A percentile compares a stretch with the other conserved stretches of the same genome.
Conservation (phyloP, 495 filamentous ascomycete species). For the Podospora didyma region DNA sequence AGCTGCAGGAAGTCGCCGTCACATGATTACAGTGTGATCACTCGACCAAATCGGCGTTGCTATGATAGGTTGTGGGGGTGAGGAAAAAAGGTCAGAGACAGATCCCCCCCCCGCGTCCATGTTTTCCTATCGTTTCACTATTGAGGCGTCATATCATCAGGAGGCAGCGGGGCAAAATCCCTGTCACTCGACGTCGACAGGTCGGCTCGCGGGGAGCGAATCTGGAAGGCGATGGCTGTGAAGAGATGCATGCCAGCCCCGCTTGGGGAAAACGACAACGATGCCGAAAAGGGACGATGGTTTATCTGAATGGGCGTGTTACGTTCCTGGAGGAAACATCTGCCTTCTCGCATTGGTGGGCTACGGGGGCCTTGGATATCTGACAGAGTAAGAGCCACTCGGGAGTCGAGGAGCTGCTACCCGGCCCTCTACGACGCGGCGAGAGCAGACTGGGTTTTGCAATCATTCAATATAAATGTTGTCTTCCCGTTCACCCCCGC, state of each 20-base stretch:
- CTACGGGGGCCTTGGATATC: not conserved
- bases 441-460: conserved; percentile 9
- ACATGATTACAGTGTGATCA: not conserved
- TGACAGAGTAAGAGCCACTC: conserved; percentile 7
- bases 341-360: not conserved
- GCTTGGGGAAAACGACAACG: no score
- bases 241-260: no score
- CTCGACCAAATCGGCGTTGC: not conserved
- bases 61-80: not conserved
- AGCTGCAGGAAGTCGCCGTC: not conserved
- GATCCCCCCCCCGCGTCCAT: no score
- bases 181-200: no score
- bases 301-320: no score
- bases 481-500: conserved; percentile 9
- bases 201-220: no score
- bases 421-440: conserved; percentile 2
- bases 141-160: no score
- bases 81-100: not conserved
- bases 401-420: conserved; percentile 5
- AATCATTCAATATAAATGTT: conserved; percentile 17
- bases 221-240: no score
- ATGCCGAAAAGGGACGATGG: no score
- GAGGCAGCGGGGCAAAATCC: no score
- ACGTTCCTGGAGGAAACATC: not conserved
- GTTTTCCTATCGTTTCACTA: no score